Evolutionary conservation across 2,329 filamentous ascomycete species (phyloP), one percentile per base, ranked within the genome.

Genomic region (Zymoseptoria pseudotritici): DNA sequence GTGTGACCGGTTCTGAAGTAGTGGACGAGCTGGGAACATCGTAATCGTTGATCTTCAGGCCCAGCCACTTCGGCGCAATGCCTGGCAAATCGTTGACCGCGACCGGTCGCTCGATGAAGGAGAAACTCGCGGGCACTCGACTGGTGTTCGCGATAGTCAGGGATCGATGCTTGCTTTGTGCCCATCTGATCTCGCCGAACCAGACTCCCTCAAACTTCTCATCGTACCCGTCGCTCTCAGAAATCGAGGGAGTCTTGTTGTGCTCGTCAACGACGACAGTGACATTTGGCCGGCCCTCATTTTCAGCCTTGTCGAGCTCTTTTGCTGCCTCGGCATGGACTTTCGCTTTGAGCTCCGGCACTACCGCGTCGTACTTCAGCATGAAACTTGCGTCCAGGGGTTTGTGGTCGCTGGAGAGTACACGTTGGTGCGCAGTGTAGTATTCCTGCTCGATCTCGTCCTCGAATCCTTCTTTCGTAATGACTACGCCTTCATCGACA

Each of bases 371-470:
- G 70, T 94, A 97, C 52, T 88, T 87, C 7, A 99, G 76, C 0
- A 84, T 87, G 70, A 97, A 97, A 0, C 92, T 79, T 0, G 91
- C 90, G 60, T 87, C 84, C 1, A 99, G 77, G 0, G 94, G 95
- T 72, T 99, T 99, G 75, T 99, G 94, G 68, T 99, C 94, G 0
- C 93, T 97, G 0, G 93, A 96, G 17, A 90, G 83, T 22, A 99
- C 87, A 19, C 89, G 83, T 73, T 97, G 94, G 69, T 97, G 90
- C 0, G 92, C 93, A 0, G 86, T 85, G 72, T 99, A 99, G 60
- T 89, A 80, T 57, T 85, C 79, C n/a, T 86, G 73, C 22, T 73
- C 69, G 26, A 86, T 78, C 53, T 79, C 76, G 59, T 85, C 82
- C 26, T 81, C 75, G 58, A 80, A 82, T 0, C 83, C 83, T 22